A percentile compares a stretch with the other conserved stretches of the same genome.
Conservation (phyloP, 768 basidiomycete species). For the Glaciozyma martinii region DNA sequence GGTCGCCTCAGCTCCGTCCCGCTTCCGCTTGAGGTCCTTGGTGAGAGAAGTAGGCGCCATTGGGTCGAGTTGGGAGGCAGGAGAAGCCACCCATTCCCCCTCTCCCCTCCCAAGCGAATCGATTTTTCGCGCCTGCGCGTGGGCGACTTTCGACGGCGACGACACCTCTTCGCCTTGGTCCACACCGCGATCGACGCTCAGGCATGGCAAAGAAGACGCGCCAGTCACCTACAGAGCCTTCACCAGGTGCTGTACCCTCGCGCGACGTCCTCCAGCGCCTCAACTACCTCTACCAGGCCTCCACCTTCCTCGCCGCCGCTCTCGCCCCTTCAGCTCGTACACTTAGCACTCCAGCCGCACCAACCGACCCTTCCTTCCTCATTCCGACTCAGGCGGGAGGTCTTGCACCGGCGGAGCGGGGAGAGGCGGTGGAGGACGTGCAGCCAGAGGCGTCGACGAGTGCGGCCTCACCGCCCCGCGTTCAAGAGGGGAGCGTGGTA, state of each 20-base stretch:
- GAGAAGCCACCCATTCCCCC: too few relatives aligned
- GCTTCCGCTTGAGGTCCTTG: conserved; percentile 30
- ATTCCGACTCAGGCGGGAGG: not conserved
- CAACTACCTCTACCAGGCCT: conserved; percentile 56
- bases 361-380: conserved; percentile 1
- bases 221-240: not conserved
- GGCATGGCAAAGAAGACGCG: too few relatives aligned
- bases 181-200: too few relatives aligned
- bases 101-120: too few relatives aligned
- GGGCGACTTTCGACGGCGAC: too few relatives aligned
- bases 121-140: too few relatives aligned
- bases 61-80: too few relatives aligned
- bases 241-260: conserved; percentile 45
- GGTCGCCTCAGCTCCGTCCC: not conserved
- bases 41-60: too few relatives aligned
- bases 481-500: not conserved
- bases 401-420: not conserved
- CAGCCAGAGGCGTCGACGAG: not conserved
- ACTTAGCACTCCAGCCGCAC: conserved; percentile 12
- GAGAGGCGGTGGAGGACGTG: not conserved
- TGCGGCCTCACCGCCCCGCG: not conserved
- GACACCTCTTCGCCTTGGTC: too few relatives aligned
- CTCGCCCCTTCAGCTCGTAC: conserved; percentile 47
- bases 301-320: conserved; percentile 56
- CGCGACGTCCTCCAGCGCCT: conserved; percentile 71